These are phyloP conservation scores for Neonectria neomacrospora DNA, from an alignment of 2,329 filamentous ascomycete species.

Conservation along the genomic window DNA sequence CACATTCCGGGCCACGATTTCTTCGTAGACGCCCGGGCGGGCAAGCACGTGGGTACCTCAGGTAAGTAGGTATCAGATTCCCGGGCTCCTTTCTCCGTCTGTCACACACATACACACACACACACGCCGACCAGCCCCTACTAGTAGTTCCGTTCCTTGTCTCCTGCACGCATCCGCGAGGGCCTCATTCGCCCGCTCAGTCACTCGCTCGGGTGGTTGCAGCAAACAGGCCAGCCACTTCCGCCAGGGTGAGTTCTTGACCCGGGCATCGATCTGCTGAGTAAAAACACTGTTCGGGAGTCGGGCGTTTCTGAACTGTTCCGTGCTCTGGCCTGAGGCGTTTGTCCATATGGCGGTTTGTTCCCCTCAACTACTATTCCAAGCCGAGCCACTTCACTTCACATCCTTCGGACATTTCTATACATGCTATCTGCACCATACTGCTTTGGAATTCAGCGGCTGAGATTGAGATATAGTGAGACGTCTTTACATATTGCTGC, in stretches of 20 bases:
- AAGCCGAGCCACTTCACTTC: background rate
- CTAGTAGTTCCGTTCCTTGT: background rate
- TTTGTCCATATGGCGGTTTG: slow-evolving; percentile 2
- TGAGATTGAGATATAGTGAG: background rate
- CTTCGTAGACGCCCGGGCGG: too few species aligned
- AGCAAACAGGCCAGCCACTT: background rate
- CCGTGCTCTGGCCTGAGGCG: background rate
- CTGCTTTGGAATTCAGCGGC: background rate
- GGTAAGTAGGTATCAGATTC: background rate
- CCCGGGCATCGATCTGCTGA: background rate
- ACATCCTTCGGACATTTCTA: background rate
- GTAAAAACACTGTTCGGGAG: background rate
- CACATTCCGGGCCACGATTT: background rate
- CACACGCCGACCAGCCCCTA: background rate
- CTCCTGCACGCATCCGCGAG: slow-evolving; percentile 25
- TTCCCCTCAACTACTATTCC: background rate
- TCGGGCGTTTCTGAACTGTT: background rate
- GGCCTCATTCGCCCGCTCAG: slow-evolving; percentile 10
- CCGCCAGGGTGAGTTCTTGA: background rate
- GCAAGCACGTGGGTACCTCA: background rate
- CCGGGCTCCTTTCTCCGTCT: background rate
- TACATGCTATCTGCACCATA: background rate
- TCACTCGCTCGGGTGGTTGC: background rate
- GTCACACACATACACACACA: background rate
- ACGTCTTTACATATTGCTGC: background rate